Conservation (phyloP, 2,329 filamentous ascomycete species). For the Claviceps sp. region DNA sequence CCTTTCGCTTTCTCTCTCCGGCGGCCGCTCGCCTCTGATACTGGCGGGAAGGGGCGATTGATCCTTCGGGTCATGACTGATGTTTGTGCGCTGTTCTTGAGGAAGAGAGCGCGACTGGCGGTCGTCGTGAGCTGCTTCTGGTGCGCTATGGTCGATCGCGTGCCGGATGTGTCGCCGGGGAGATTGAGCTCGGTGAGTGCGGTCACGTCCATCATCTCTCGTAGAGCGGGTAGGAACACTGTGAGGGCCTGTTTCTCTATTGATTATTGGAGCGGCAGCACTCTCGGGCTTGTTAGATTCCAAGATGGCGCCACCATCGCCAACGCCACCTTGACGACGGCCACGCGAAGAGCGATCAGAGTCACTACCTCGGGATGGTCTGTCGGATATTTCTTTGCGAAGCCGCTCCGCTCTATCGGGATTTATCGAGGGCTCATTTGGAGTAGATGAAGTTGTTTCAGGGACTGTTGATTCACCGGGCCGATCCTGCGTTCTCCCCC, state of each 20-base stretch:
- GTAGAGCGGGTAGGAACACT: constrained; percentile 19
- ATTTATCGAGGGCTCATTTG: constrained; percentile 37
- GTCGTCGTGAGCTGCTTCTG: constrained; percentile 35
- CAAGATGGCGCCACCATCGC: constrained; percentile 12
- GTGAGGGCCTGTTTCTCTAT: constrained; percentile 19
- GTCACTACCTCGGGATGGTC: constrained; percentile 15
- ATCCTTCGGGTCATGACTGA: constrained; percentile 19
- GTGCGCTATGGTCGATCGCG: constrained; percentile 15
- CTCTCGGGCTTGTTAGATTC: constrained; percentile 35
- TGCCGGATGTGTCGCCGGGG: constrained; percentile 29
- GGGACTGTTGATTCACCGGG: constrained; percentile 16
- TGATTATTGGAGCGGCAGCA: constrained; percentile 31
- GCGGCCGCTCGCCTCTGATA: constrained; percentile 21
- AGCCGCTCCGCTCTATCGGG: constrained; percentile 41
- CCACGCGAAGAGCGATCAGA: constrained; percentile 16
- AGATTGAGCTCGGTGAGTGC: constrained; percentile 30
- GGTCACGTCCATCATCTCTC: constrained; percentile 33
- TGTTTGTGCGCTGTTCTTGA: constrained; percentile 16
- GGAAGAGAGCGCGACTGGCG: constrained; percentile 30
- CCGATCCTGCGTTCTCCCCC: constrained; percentile 15
- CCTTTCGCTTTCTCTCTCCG: constrained; percentile 26
- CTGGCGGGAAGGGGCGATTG: constrained; percentile 17
- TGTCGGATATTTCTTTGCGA: constrained; percentile 20
- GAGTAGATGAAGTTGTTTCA: constrained; percentile 12
- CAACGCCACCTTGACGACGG: constrained; percentile 13